A percentile compares a stretch with the other conserved stretches of the same genome.
phyloP scores from a whole-genome alignment of 1,139 yeast genomes.

The Citeromyces hawaiiensis region DNA sequence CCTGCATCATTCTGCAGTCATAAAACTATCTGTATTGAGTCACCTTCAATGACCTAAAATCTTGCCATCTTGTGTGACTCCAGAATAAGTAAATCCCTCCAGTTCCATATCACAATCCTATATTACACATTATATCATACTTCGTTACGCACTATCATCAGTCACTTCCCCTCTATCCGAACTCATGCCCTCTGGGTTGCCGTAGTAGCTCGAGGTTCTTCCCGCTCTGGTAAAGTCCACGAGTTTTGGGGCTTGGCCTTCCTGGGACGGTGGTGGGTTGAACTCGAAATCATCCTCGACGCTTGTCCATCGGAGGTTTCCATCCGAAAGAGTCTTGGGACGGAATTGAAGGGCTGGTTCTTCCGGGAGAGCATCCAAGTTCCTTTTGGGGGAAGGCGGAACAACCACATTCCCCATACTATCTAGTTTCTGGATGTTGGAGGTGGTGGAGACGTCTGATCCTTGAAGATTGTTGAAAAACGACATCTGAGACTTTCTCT shows the following conservation, averaged over 20 bases:
- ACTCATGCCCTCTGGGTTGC: background rate
- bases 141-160: background rate
- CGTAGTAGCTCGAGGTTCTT: conserved; percentile 1
- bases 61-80: too few relatives aligned
- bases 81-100: background rate
- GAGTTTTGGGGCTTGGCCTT: background rate
- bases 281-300: background rate
- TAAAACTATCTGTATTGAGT: too few relatives aligned
- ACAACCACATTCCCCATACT: conserved; percentile 34
- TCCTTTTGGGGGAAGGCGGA: background rate
- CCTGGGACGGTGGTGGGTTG: background rate
- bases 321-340: background rate
- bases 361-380: background rate
- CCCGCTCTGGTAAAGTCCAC: conserved; percentile 1
- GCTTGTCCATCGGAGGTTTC: background rate
- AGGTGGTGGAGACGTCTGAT: conserved; percentile 11
- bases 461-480: conserved; percentile 2
- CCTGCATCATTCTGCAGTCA: too few relatives aligned
- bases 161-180: background rate
- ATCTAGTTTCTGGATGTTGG: conserved; percentile 37
- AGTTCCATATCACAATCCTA: background rate
- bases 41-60: too few relatives aligned
- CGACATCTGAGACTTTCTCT: conserved; percentile 17
- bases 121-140: background rate
- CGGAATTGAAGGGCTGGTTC: background rate